Conservation (phyloP, 176 grass and related monocot genomes). For the Musa acuminata region DNA sequence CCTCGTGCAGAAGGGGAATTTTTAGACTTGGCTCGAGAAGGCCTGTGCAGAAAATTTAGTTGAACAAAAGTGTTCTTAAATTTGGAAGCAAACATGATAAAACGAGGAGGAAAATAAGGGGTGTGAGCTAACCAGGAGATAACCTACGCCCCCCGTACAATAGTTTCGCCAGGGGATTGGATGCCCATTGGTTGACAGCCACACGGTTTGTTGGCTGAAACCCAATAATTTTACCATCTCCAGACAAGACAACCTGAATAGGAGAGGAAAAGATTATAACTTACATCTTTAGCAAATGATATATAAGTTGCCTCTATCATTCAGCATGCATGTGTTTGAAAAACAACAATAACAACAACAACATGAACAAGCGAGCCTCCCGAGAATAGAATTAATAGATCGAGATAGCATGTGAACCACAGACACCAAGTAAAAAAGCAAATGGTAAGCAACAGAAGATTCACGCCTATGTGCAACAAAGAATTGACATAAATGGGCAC, state of each 20-base stretch:
- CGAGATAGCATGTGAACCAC: no score
- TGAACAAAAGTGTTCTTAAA: conserved; percentile 17
- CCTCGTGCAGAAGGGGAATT: conserved; percentile 43
- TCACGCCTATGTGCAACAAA: no score
- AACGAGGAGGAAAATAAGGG: conserved; percentile 1
- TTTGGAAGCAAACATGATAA: background rate
- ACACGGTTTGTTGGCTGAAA: conserved; percentile 77
- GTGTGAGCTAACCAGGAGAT: conserved; percentile 44
- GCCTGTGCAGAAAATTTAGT: conserved; percentile 28
- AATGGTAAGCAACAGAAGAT: background rate
- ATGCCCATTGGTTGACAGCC: conserved; percentile 66
- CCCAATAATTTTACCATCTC: conserved; percentile 67
- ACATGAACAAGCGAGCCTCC: no score
- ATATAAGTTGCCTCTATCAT: no score
- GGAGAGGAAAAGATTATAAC: background rate
- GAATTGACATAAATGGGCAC: no score
- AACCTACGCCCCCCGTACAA: conserved; percentile 50
- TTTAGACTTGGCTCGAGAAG: conserved; percentile 71
- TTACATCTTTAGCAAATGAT: background rate
- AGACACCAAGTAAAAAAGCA: background rate
- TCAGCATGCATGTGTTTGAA: no score
- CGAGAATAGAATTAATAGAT: no score
- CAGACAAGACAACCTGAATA: conserved; percentile 64
- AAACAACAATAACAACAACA: no score
- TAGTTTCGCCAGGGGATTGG: conserved; percentile 49